These are phyloP conservation scores for Chlamydomonas reinhardtii DNA, from an alignment of 163 green algal species.

Conservation along the genomic window DNA sequence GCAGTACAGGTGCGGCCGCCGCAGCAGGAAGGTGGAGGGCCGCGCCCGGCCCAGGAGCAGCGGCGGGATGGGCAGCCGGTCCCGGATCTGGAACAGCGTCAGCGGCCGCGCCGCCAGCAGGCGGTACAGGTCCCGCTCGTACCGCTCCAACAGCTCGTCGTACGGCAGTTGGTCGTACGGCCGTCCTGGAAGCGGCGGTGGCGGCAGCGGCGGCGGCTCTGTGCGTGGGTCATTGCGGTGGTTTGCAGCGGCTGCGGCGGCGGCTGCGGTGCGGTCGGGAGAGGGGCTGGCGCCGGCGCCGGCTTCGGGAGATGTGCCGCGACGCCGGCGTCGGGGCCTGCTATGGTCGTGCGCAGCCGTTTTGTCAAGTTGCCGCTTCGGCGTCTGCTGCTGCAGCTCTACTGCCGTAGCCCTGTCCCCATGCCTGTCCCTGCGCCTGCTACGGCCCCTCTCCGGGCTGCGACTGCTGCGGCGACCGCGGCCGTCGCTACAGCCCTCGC, in stretches of 20 bases:
- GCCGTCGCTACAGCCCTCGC: background rate
- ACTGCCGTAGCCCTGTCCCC: background rate
- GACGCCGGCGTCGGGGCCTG: too few species aligned
- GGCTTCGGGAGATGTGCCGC: too few species aligned
- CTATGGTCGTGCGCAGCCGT: too few species aligned
- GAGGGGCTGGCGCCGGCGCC: too few species aligned
- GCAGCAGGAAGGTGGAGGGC: conserved; percentile 48
- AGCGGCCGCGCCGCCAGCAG: background rate
- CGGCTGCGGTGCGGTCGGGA: too few species aligned
- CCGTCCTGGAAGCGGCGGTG: background rate
- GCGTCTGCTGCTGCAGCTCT: background rate
- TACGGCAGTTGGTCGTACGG: background rate
- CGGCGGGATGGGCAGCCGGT: conserved; percentile 34
- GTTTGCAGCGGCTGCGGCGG: too few species aligned
- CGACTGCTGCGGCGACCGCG: background rate
- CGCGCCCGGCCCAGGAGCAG: conserved; percentile 13
- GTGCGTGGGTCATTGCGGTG: background rate
- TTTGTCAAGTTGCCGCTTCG: too few species aligned
- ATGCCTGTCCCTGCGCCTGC: background rate
- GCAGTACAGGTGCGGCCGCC: conserved; percentile 25
- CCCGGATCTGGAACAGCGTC: conserved; percentile 45
- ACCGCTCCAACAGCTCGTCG: background rate
- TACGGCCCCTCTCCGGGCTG: background rate
- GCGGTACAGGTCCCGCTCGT: conserved; percentile 38
- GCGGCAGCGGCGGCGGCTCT: background rate